A percentile compares a stretch with the other conserved stretches of the same genome.
phyloP scores from a whole-genome alignment of 306 rosid genomes.

The Trichosanthes cucumerina region DNA sequence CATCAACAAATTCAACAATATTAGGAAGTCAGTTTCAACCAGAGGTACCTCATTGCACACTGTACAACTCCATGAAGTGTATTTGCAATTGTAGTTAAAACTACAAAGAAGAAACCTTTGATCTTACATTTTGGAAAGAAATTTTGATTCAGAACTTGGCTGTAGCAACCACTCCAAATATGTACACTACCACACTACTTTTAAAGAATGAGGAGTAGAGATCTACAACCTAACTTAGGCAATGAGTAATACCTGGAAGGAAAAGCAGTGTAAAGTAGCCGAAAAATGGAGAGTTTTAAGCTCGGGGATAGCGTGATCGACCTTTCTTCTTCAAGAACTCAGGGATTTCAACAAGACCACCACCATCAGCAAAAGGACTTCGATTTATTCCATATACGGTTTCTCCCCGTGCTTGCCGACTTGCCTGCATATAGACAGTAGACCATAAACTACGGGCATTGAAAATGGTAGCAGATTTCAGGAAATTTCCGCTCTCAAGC shows the following conservation, averaged over 20 bases:
- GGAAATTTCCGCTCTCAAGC: background rate
- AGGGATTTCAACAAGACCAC: constrained; percentile 76
- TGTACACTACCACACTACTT: constrained; percentile 19
- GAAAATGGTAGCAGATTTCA: background rate
- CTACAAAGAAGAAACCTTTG: constrained; percentile 5
- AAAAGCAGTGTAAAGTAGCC: background rate
- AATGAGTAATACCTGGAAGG: background rate
- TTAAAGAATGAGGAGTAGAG: background rate
- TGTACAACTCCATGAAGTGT: constrained; percentile 1
- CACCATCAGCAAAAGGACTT: constrained; percentile 45
- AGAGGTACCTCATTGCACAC: background rate
- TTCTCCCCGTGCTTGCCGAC: constrained; percentile 55
- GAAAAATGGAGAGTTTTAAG: constrained; percentile 18
- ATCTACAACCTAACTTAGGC: background rate
- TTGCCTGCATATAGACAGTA: constrained; percentile 47
- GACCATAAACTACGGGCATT: constrained; percentile 3
- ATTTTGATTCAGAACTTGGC: constrained; percentile 13
- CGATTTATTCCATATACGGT: constrained; percentile 34
- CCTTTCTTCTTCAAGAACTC: constrained; percentile 96
- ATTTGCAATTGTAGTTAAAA: constrained; percentile 5
- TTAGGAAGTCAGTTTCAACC: background rate
- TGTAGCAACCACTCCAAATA: constrained; percentile 25
- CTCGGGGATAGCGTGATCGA: constrained; percentile 88
- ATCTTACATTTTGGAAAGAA: constrained; percentile 10
- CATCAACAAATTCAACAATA: constrained; percentile 6